phyloP scores from a whole-genome alignment of 2,329 filamentous ascomycete genomes.

The Beauveria rudraprayagi region DNA sequence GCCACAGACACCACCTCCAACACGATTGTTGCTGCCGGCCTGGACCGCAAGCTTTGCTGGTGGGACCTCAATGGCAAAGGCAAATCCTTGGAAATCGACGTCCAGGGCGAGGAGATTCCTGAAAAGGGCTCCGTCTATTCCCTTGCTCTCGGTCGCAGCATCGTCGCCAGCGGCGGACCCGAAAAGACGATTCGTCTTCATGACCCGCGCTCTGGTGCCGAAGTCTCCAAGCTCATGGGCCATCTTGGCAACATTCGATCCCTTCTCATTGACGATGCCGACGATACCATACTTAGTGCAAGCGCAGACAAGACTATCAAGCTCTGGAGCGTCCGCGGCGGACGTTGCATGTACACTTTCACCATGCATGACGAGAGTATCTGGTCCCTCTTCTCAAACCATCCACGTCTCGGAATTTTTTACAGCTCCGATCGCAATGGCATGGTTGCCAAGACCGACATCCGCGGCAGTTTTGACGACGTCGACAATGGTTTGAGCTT shows the following conservation, averaged over 20 bases:
- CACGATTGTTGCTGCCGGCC: constrained; percentile 90
- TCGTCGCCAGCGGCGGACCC: constrained; percentile 86
- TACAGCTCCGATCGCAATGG: constrained; percentile 93
- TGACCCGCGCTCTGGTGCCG: constrained; percentile 81
- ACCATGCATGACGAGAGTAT: constrained; percentile 99
- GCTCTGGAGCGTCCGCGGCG: constrained; percentile 92
- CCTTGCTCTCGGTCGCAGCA: constrained; percentile 66
- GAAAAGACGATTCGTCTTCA: constrained; percentile 89
- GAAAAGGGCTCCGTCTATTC: constrained; percentile 97
- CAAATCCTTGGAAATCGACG: constrained; percentile 79
- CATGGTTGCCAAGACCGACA: constrained; percentile 92
- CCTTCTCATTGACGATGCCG: constrained; percentile 80
- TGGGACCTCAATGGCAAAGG: constrained; percentile 90
- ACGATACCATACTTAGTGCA: constrained; percentile 86
- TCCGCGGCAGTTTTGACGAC: constrained; percentile 55
- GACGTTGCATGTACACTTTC: constrained; percentile 93
- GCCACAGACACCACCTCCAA: constrained; percentile 49
- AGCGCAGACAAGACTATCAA: constrained; percentile 97
- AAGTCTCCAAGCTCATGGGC: constrained; percentile 92
- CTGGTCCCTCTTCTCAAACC: constrained; percentile 87
- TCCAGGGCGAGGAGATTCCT: constrained; percentile 69
- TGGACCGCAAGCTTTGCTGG: constrained; percentile 84
- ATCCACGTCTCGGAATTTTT: constrained; percentile 79
- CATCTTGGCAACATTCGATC: constrained; percentile 92
- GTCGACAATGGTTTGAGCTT: constrained; percentile 85